Evolutionary conservation across 2,329 filamentous ascomycete species (phyloP).

Genomic region (Paramyrothecium sp.): DNA sequence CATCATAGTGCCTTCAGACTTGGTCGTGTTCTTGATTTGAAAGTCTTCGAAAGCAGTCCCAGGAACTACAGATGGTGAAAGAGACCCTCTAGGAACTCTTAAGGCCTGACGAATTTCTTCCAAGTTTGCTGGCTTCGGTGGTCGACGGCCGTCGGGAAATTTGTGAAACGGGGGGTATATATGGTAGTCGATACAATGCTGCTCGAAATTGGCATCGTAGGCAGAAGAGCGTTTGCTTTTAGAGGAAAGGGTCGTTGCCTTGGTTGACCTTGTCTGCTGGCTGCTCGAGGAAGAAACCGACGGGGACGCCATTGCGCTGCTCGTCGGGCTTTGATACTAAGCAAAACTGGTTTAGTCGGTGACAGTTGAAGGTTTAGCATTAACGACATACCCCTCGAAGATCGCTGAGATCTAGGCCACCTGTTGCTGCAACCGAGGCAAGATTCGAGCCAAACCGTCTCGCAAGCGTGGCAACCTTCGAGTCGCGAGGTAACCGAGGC

Average conservation of each 20-base stretch:
- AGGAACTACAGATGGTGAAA: conserved; percentile 7
- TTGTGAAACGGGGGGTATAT: conserved; percentile 5
- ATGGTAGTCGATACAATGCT: conserved; percentile 7
- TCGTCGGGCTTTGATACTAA: background rate
- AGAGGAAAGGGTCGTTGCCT: background rate
- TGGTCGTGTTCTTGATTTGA: background rate
- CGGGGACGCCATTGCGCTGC: background rate
- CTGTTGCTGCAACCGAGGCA: conserved; percentile 1
- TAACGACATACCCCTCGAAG: background rate
- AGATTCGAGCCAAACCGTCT: too few relatives aligned
- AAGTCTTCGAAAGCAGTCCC: conserved; percentile 2
- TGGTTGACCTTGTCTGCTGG: background rate
- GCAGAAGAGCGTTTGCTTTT: background rate
- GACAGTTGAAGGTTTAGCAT: background rate
- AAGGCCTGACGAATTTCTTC: conserved; percentile 1
- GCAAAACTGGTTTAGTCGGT: too few relatives aligned
- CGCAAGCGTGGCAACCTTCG: too few relatives aligned
- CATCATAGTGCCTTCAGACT: conserved; percentile 2
- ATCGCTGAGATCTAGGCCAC: background rate
- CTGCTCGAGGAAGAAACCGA: background rate
- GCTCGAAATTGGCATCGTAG: conserved; percentile 8
- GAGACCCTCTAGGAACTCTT: background rate
- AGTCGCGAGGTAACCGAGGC: too few relatives aligned
- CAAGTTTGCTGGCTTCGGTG: conserved; percentile 6
- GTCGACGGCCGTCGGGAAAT: background rate